Evolutionary conservation across 306 rosid genomes (phyloP), one percentile per base, ranked within the genome.

Genomic region (Canavalia gladiata): DNA sequence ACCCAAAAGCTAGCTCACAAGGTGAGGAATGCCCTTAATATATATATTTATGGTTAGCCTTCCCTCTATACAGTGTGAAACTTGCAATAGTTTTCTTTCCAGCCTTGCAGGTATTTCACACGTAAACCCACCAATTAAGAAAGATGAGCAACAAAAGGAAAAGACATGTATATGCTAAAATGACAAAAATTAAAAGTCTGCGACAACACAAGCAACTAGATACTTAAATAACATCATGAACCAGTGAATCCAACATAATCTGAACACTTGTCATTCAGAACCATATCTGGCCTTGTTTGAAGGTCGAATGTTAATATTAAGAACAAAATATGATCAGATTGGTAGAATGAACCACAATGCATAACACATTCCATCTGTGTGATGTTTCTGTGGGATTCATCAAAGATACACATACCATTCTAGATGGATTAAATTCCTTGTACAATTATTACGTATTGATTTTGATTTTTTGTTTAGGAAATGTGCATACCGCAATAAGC

Each of bases 401-500:
- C 42, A 78, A 72, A 65, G 49, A 47, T 68, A 34, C 41, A 34
- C 41, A 34, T 31, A 76, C 58, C 31, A 74, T 51, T 51, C 49
- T 57, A 64, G 70, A 57, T 29, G 82, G 50, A 63, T 28, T 33
- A 68, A 63, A 76, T 58, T 77, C 68, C 56, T 65, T 18, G 50
- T 50, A 78, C 47, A 11, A 73, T 18, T 67, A 66, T 51, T 56
- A 80, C 47, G 58, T 13, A 12, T 58, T 60, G 13, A n/a, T 62
- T 33, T 8, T 59, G 13, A 37, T 58, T 56, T 31, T 43, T 62
- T 69, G 57, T 35, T 25, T 31, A 82, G 72, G 62, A 59, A 58
- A 74, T 13, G 39, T 42, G 80, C 90, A 76, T 89, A 95, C 98
- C 86, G 87, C 89, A 51, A 95, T 91, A 80, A 91, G 97, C 90